Percentiles rank a stretch among this genome's conserved stretches.
Evolutionary conservation across 148 eudicot species (phyloP).

Genomic region (Nepenthes mirabilis): DNA sequence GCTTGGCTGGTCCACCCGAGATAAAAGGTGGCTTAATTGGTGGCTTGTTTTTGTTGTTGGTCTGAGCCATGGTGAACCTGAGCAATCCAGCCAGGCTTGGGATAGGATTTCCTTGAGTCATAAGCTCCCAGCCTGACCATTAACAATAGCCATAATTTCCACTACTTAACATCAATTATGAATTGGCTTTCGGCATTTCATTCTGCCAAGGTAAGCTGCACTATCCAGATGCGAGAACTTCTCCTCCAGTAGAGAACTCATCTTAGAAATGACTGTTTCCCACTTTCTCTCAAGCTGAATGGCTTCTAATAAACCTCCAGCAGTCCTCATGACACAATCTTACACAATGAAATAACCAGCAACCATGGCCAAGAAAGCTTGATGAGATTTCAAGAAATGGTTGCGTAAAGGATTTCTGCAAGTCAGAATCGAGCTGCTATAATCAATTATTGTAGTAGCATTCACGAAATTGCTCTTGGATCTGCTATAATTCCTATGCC

Average conservation of each 20-base stretch:
- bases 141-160: no score
- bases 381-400: slow-evolving; percentile 77
- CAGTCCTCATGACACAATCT: slow-evolving; percentile 83
- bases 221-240: slow-evolving; percentile 55
- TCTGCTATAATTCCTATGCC: slow-evolving; percentile 62
- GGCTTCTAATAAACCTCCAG: slow-evolving; percentile 58
- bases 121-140: no score
- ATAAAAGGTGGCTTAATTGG: no score
- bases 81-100: no score
- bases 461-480: slow-evolving; percentile 66
- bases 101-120: no score
- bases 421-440: slow-evolving; percentile 78
- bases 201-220: slow-evolving; percentile 46
- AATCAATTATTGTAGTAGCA: slow-evolving; percentile 81
- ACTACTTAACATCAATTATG: no score
- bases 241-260: slow-evolving; percentile 51
- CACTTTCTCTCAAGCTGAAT: slow-evolving; percentile 92
- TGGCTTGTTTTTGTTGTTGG: no score
- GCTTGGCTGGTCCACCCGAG: no score
- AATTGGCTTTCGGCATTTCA: no score
- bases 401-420: slow-evolving; percentile 58
- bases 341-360: slow-evolving; percentile 87
- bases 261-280: slow-evolving; percentile 69
- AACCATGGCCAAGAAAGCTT: slow-evolving; percentile 58
- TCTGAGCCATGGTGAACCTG: no score